A percentile compares a stretch with the other conserved stretches of the same genome.
Conservation (phyloP, 2,329 filamentous ascomycete species). For the Hypomyces rosellus region DNA sequence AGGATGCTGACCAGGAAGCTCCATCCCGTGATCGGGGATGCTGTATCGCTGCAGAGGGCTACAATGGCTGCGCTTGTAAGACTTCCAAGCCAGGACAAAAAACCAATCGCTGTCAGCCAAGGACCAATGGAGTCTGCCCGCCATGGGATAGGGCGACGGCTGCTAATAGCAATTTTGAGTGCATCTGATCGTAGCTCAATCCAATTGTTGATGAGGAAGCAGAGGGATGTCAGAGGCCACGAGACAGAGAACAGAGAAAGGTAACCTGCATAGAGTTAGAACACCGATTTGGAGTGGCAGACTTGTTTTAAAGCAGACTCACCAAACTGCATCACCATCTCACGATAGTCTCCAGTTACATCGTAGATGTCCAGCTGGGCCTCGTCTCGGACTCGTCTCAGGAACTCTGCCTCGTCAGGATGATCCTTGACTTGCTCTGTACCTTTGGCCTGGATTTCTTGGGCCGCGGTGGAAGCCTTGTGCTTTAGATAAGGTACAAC, state of each 20-base stretch:
- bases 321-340: slow-evolving; percentile 83
- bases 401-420: slow-evolving; percentile 72
- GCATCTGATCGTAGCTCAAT: slow-evolving; percentile 89
- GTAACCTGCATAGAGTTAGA: slow-evolving; percentile 54
- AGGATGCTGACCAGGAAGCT: slow-evolving; percentile 76
- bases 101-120: slow-evolving; percentile 78
- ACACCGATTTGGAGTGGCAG: not conserved
- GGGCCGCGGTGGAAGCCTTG: slow-evolving; percentile 69
- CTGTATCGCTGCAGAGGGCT: slow-evolving; percentile 74
- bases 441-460: slow-evolving; percentile 61
- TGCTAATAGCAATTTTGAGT: slow-evolving; percentile 86
- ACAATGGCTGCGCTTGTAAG: slow-evolving; percentile 82
- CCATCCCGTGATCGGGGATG: slow-evolving; percentile 69
- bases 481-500: slow-evolving; percentile 81
- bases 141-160: slow-evolving; percentile 83
- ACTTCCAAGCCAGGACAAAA: slow-evolving; percentile 90
- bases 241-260: slow-evolving; percentile 85
- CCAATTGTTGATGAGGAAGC: slow-evolving; percentile 94
- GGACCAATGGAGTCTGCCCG: slow-evolving; percentile 91
- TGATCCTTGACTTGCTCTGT: slow-evolving; percentile 53
- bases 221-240: slow-evolving; percentile 87
- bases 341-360: slow-evolving; percentile 81
- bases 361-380: slow-evolving; percentile 79
- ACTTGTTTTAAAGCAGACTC: slow-evolving; percentile 16
- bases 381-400: slow-evolving; percentile 75